Percentiles rank a stretch among this genome's conserved stretches.
These are phyloP conservation scores for Gynochthodes officinalis DNA, from an alignment of 257 asterid species.

Conservation along the genomic window DNA sequence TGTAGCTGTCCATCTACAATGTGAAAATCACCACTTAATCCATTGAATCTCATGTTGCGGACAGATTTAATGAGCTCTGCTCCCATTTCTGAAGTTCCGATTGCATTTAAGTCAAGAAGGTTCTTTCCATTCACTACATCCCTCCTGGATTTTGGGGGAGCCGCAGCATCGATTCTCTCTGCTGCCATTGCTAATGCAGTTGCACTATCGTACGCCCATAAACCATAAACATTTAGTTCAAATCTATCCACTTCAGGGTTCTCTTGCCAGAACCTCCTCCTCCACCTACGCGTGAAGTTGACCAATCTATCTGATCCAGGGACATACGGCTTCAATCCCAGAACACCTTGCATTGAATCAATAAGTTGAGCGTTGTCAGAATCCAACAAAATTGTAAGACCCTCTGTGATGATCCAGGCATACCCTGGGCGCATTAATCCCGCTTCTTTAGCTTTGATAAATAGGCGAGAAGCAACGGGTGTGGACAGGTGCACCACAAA, in stretches of 20 bases:
- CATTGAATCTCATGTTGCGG: conserved; percentile 27
- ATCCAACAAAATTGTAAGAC: conserved; percentile 35
- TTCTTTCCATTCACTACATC: conserved; percentile 1
- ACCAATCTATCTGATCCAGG: conserved; percentile 25
- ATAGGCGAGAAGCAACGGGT: conserved; percentile 35
- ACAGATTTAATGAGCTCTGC: conserved; percentile 25
- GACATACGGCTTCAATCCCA: conserved; percentile 43
- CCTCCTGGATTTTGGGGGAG: conserved; percentile 13
- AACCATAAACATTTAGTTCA: conserved; percentile 37
- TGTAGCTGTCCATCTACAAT: conserved; percentile 33
- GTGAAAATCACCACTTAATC: conserved; percentile 46
- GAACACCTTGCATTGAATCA: conserved; percentile 56
- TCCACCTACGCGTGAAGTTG: conserved; percentile 34
- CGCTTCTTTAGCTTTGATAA: conserved; percentile 31
- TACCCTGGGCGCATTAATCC: conserved; percentile 47
- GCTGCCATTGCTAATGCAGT: conserved; percentile 35
- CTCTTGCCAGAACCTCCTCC: conserved; percentile 36
- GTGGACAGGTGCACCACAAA: conserved; percentile 43
- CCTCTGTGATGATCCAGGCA: conserved; percentile 51
- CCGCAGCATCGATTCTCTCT: conserved; percentile 22
- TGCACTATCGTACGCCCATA: conserved; percentile 49
- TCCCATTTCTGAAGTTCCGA: conserved; percentile 37
- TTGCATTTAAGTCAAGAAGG: conserved; percentile 33
- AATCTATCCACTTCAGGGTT: conserved; percentile 34
- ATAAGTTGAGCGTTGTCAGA: conserved; percentile 26